A percentile compares a stretch with the other conserved stretches of the same genome.
Conservation (phyloP, 2,329 filamentous ascomycete genomes). For the Karstenula rhodostoma region DNA sequence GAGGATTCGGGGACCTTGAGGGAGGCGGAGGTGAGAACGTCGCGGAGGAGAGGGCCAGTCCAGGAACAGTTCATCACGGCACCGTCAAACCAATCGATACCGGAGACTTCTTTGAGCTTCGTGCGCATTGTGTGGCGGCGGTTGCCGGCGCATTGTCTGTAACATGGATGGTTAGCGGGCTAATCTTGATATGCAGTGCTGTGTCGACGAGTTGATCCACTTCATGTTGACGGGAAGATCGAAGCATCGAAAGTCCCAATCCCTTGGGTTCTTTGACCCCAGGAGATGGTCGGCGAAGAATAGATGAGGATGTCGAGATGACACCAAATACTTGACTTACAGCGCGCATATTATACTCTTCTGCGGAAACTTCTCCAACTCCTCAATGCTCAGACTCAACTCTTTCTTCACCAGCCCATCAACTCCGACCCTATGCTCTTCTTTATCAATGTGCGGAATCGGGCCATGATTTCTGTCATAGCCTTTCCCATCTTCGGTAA, state of each 20-base stretch:
- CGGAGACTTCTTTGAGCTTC: slow-evolving; percentile 64
- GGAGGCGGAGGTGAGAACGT: slow-evolving; percentile 60
- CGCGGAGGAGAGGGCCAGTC: slow-evolving; percentile 59
- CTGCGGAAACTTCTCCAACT: slow-evolving; percentile 60
- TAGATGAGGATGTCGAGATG: neutral
- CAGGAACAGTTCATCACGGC: slow-evolving; percentile 69
- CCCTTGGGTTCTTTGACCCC: neutral
- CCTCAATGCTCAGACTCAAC: slow-evolving; percentile 56
- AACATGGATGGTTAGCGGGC: too few relatives aligned
- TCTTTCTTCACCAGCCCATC: slow-evolving; percentile 58
- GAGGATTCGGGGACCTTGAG: slow-evolving; percentile 45
- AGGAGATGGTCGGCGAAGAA: neutral
- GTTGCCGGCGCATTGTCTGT: slow-evolving; percentile 65
- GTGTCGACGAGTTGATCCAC: neutral
- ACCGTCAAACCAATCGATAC: slow-evolving; percentile 68
- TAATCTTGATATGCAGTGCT: neutral
- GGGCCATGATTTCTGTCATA: slow-evolving; percentile 67
- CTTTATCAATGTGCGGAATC: slow-evolving; percentile 58
- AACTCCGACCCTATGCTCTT: slow-evolving; percentile 55
- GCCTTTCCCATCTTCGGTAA: slow-evolving; percentile 54
- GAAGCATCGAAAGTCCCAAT: too few relatives aligned
- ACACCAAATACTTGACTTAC: neutral
- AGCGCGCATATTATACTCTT: slow-evolving; percentile 65
- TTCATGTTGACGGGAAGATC: too few relatives aligned
- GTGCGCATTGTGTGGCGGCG: slow-evolving; percentile 69